Evolutionary conservation across 177 flowering plant genomes (phyloP).

Genomic region (Vitis hybrid): DNA sequence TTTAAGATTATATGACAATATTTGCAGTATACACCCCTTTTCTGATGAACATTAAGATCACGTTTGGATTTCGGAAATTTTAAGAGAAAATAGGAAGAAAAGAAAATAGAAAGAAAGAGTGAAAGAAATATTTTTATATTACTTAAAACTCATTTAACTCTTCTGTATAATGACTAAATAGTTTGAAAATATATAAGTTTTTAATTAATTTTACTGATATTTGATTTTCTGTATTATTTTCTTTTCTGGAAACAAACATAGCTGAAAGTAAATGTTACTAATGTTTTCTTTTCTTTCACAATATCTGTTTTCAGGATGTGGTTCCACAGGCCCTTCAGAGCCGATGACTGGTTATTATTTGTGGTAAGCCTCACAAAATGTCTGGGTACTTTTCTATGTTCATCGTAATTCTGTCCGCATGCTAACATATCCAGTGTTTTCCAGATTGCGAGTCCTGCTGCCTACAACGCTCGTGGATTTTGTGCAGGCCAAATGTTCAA

Average conservation of each 20-base stretch:
- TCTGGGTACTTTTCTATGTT: background rate
- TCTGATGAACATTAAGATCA: too few species aligned
- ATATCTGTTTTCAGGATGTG: conserved; percentile 68
- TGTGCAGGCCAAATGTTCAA: conserved; percentile 74
- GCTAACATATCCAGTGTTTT: conserved; percentile 8
- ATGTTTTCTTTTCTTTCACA: background rate
- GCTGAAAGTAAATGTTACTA: background rate
- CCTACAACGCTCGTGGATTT: conserved; percentile 71
- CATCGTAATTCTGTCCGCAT: background rate
- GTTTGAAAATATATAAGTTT: too few species aligned
- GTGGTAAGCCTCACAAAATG: conserved; percentile 43
- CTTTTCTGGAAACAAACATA: background rate
- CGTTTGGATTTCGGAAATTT: too few species aligned
- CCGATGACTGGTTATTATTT: conserved; percentile 91
- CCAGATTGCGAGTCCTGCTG: conserved; percentile 76
- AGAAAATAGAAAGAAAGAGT: too few species aligned
- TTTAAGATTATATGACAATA: too few species aligned
- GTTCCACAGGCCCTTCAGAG: conserved; percentile 86
- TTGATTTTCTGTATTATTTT: too few species aligned
- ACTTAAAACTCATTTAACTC: too few species aligned
- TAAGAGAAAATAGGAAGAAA: too few species aligned
- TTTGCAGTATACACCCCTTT: too few species aligned
- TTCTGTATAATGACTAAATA: too few species aligned
- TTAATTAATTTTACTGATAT: too few species aligned
- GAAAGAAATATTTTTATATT: too few species aligned